phyloP scores from a whole-genome alignment of 1,284 basidiomycete genomes.

The Meira miltonrushii region DNA sequence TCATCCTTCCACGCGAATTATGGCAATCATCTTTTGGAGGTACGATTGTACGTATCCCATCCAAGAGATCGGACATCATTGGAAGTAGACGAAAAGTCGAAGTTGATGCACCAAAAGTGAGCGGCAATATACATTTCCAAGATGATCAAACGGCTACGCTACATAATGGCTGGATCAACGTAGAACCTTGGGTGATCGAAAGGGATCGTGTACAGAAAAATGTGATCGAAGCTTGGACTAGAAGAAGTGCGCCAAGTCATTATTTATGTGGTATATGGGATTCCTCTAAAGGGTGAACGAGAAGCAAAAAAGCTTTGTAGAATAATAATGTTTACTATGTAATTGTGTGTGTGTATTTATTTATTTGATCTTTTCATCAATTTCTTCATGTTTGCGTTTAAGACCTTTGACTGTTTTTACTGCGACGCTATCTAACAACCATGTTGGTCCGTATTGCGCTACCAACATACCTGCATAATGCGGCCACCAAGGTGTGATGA shows the following conservation, averaged over 20 bases:
- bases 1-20: slow-evolving; percentile 10
- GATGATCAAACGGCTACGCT: slow-evolving; percentile 2
- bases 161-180: slow-evolving; percentile 16
- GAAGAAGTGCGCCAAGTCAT: slow-evolving; percentile 14
- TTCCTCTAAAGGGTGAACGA: neutral
- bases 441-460: neutral
- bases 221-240: slow-evolving; percentile 16
- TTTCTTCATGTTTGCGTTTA: neutral
- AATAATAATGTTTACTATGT: neutral
- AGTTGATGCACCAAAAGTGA: neutral
- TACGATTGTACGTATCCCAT: slow-evolving; percentile 14
- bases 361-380: neutral
- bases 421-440: slow-evolving; percentile 3
- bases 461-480: slow-evolving; percentile 11
- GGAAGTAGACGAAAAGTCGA: neutral
- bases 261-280: slow-evolving; percentile 1
- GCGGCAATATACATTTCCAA: neutral
- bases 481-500: slow-evolving; percentile 10
- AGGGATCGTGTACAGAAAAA: slow-evolving; percentile 15
- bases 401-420: slow-evolving; percentile 3
- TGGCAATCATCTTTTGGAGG: slow-evolving; percentile 16
- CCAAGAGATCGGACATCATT: neutral
- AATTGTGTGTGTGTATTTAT: neutral
- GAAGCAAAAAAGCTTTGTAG: neutral
- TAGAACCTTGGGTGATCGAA: slow-evolving; percentile 12